Percentiles rank a stretch among this genome's conserved stretches.
Conservation (phyloP, 306 rosid genomes). For the Medicago truncatula region DNA sequence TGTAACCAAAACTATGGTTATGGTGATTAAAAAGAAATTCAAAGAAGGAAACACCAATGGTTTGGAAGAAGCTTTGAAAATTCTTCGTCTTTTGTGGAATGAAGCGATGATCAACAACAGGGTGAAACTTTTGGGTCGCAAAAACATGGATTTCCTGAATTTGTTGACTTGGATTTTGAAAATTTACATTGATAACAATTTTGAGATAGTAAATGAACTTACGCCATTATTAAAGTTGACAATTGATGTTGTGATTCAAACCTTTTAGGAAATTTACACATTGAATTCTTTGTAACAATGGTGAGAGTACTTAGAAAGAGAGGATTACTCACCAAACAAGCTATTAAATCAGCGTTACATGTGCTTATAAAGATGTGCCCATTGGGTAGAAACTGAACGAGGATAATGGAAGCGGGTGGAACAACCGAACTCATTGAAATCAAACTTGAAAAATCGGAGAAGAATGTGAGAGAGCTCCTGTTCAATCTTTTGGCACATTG, state of each 20-base stretch:
- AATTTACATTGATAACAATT: slow-evolving; percentile 33
- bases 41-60: slow-evolving; percentile 39
- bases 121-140: slow-evolving; percentile 42
- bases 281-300: slow-evolving; percentile 61
- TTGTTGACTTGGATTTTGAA: slow-evolving; percentile 65
- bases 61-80: slow-evolving; percentile 54
- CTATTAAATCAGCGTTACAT: slow-evolving; percentile 56
- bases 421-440: slow-evolving; percentile 58
- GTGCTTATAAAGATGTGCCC: slow-evolving; percentile 51
- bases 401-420: slow-evolving; percentile 63
- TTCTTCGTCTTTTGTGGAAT: slow-evolving; percentile 54
- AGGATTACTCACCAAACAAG: slow-evolving; percentile 41
- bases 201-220: slow-evolving; percentile 50
- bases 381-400: slow-evolving; percentile 60
- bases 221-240: slow-evolving; percentile 52
- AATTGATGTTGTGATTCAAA: slow-evolving; percentile 42
- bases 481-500: slow-evolving; percentile 61
- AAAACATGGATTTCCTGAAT: slow-evolving; percentile 56
- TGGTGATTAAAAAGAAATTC: slow-evolving; percentile 46
- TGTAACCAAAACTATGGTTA: slow-evolving; percentile 52
- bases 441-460: slow-evolving; percentile 57
- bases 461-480: slow-evolving; percentile 56
- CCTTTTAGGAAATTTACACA: slow-evolving; percentile 43
- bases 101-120: slow-evolving; percentile 22
- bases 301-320: slow-evolving; percentile 42